Percentiles rank a stretch among this genome's conserved stretches.
These are phyloP conservation scores for Aspergillus floridensis DNA, from an alignment of 2,329 filamentous ascomycete species.

Conservation along the genomic window DNA sequence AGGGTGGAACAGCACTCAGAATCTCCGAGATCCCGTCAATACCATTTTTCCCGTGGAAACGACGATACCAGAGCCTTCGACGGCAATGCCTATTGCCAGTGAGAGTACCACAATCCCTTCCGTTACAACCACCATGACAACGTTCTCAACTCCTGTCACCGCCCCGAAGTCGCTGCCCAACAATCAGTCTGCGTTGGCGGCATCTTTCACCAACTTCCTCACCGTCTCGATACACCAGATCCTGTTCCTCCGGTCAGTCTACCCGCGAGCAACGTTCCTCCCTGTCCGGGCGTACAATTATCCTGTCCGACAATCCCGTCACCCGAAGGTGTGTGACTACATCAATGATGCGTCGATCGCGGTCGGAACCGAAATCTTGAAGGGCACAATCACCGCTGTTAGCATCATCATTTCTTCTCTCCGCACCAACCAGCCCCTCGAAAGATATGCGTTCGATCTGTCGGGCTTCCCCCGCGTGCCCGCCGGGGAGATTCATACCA, in stretches of 20 bases:
- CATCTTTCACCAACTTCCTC: slow-evolving; percentile 74
- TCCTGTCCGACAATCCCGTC: slow-evolving; percentile 78
- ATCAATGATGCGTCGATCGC: slow-evolving; percentile 76
- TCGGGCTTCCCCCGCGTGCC: slow-evolving; percentile 53
- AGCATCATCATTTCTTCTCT: slow-evolving; percentile 57
- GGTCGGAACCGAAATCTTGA: slow-evolving; percentile 66
- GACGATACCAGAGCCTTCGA: slow-evolving; percentile 30
- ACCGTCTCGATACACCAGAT: slow-evolving; percentile 81
- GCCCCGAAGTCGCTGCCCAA: slow-evolving; percentile 45
- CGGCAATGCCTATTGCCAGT: slow-evolving; percentile 43
- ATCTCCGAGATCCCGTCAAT: slow-evolving; percentile 38
- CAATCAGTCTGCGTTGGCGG: slow-evolving; percentile 59
- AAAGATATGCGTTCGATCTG: slow-evolving; percentile 62
- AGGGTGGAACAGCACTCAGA: slow-evolving; percentile 43
- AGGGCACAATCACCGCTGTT: slow-evolving; percentile 54
- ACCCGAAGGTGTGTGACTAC: slow-evolving; percentile 83
- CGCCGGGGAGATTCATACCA: slow-evolving; percentile 49
- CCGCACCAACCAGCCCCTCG: slow-evolving; percentile 52
- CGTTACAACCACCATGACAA: slow-evolving; percentile 39
- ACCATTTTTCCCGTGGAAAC: slow-evolving; percentile 36
- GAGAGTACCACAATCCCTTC: slow-evolving; percentile 37
- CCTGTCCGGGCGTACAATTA: slow-evolving; percentile 78
- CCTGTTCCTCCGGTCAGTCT: slow-evolving; percentile 76
- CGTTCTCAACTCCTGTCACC: slow-evolving; percentile 40
- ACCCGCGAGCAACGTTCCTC: slow-evolving; percentile 74